A percentile compares a stretch with the other conserved stretches of the same genome.
These are phyloP conservation scores for Torulaspora delbrueckii DNA, from an alignment of 805 yeast species.

Conservation along the genomic window DNA sequence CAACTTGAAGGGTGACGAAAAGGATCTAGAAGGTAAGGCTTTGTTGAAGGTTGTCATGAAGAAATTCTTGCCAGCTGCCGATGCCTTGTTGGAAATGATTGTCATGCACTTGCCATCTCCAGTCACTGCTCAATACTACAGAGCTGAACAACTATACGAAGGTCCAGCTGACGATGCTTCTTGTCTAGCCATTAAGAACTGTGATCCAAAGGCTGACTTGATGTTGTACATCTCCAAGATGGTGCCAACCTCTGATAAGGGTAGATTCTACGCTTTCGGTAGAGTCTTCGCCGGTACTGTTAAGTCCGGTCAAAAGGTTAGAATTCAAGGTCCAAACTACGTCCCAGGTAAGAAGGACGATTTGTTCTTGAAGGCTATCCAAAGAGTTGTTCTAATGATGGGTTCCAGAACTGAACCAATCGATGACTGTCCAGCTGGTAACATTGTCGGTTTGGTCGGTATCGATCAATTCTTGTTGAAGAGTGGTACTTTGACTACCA, in stretches of 20 bases:
- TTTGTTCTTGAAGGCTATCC: slow-evolving; percentile 92
- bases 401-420: slow-evolving; percentile 97
- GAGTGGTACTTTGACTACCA: slow-evolving; percentile 98
- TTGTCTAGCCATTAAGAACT: slow-evolving; percentile 90
- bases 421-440: slow-evolving; percentile 99
- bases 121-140: slow-evolving; percentile 97
- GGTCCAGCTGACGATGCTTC: slow-evolving; percentile 94
- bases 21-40: slow-evolving; percentile 98
- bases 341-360: slow-evolving; percentile 98
- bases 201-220: slow-evolving; percentile 97
- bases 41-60: slow-evolving; percentile 97
- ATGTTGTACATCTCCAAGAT: slow-evolving; percentile 99
- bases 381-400: slow-evolving; percentile 99
- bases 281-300: slow-evolving; percentile 99
- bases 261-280: slow-evolving; percentile 99
- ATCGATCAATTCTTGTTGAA: slow-evolving; percentile 98
- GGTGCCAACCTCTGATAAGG: slow-evolving; percentile 99
- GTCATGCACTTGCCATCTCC: slow-evolving; percentile 98
- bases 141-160: slow-evolving; percentile 98
- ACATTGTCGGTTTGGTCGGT: slow-evolving; percentile 99
- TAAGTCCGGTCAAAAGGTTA: slow-evolving; percentile 96
- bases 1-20: slow-evolving; percentile 90
- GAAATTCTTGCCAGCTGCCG: slow-evolving; percentile 99
- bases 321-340: slow-evolving; percentile 99
- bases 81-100: slow-evolving; percentile 98